Conservation (phyloP, 23 red algal genomes). For the Gracilariopsis chorda region DNA sequence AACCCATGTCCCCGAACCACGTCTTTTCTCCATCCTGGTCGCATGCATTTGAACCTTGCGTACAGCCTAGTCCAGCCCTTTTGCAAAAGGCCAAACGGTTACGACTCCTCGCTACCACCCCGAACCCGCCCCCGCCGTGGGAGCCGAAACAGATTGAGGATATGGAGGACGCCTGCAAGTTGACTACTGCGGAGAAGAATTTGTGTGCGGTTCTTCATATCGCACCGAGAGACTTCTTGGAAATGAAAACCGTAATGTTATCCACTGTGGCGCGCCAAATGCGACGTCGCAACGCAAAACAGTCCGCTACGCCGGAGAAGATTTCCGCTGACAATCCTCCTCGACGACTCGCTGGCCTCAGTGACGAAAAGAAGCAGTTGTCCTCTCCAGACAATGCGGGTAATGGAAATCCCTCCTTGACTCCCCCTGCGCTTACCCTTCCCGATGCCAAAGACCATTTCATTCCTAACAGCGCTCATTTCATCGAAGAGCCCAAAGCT, state of each 20-base stretch:
- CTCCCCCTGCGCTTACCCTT: neutral
- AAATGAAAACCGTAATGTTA: neutral
- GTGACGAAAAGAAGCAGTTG: no score
- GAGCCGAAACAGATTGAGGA: neutral
- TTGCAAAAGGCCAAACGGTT: neutral
- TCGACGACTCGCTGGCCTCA: no score
- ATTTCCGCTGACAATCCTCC: no score
- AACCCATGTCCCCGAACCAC: neutral
- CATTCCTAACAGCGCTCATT: neutral
- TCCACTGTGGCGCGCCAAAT: neutral
- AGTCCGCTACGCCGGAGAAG: neutral
- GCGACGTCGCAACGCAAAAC: neutral
- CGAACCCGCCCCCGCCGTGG: neutral
- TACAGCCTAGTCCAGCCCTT: neutral
- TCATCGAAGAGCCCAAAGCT: neutral
- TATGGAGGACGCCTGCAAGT: neutral
- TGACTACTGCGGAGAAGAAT: neutral
- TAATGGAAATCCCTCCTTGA: no score
- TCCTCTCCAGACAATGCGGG: no score
- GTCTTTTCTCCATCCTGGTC: neutral
- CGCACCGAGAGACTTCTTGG: neutral
- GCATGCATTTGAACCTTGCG: no score
- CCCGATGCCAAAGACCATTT: neutral
- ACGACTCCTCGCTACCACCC: neutral
- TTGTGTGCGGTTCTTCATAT: conserved; percentile 4